These are phyloP conservation scores for Rhinocladiella similis DNA, from an alignment of 2,329 filamentous ascomycete species.

Conservation along the genomic window DNA sequence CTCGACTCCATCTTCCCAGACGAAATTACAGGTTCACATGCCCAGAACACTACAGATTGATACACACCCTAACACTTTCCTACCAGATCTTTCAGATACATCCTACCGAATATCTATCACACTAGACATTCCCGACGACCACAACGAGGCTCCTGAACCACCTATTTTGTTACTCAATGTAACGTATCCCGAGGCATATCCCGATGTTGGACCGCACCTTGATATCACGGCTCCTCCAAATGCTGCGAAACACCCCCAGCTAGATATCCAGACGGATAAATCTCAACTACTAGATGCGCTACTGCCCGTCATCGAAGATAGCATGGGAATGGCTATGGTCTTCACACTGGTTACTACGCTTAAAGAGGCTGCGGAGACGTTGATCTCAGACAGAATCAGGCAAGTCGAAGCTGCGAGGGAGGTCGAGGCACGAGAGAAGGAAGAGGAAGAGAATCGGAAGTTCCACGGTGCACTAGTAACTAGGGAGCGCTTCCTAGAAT, in stretches of 20 bases:
- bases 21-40: slow-evolving; percentile 77
- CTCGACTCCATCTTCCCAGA: slow-evolving; percentile 98
- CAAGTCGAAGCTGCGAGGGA: slow-evolving; percentile 58
- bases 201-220: slow-evolving; percentile 79
- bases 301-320: slow-evolving; percentile 79
- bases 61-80: background rate
- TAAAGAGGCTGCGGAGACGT: slow-evolving; percentile 86
- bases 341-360: slow-evolving; percentile 85
- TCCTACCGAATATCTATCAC: slow-evolving; percentile 83
- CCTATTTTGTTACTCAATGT: slow-evolving; percentile 79
- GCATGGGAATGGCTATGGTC: slow-evolving; percentile 95
- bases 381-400: slow-evolving; percentile 72
- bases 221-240: slow-evolving; percentile 76
- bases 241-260: slow-evolving; percentile 66
- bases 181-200: slow-evolving; percentile 86
- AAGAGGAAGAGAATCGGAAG: slow-evolving; percentile 93
- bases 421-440: slow-evolving; percentile 58
- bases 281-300: slow-evolving; percentile 69
- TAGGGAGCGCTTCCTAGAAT: slow-evolving; percentile 78
- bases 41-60: background rate
- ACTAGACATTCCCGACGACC: slow-evolving; percentile 72
- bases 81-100: slow-evolving; percentile 81
- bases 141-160: slow-evolving; percentile 60
- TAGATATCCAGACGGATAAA: slow-evolving; percentile 81
- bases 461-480: slow-evolving; percentile 91